Conservation (phyloP, 768 basidiomycete species). For the Mycena filopes region DNA sequence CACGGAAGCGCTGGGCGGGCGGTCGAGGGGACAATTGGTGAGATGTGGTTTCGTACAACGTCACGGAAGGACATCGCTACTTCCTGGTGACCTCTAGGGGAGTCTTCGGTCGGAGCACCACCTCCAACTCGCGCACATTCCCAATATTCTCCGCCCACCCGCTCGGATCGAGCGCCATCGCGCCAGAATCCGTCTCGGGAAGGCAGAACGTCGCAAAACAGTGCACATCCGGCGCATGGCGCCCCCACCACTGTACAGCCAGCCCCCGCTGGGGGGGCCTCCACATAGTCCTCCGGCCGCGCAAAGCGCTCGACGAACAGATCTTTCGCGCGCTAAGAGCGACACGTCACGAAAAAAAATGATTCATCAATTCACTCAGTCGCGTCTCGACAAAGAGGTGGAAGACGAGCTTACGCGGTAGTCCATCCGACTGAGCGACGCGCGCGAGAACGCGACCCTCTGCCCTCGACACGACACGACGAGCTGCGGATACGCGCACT, state of each 20-base stretch:
- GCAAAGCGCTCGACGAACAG: conserved; percentile 19
- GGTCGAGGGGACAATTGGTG: no score
- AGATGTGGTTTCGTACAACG: no score
- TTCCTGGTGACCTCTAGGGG: not conserved
- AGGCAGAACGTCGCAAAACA: conserved; percentile 23
- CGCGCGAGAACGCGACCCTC: conserved; percentile 12
- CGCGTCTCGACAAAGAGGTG: no score
- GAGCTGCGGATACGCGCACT: conserved; percentile 23
- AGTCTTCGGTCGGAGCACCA: conserved; percentile 1
- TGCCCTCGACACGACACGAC: conserved; percentile 19
- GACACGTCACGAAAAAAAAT: not conserved
- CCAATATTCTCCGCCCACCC: conserved; percentile 15
- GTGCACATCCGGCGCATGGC: not conserved
- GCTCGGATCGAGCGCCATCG: conserved; percentile 6
- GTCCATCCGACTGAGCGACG: not conserved
- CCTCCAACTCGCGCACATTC: conserved; percentile 20
- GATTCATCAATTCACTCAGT: no score
- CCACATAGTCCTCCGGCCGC: conserved; percentile 6
- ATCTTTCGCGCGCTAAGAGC: conserved; percentile 1
- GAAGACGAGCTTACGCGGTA: not conserved
- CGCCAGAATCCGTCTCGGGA: not conserved
- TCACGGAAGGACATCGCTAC: no score
- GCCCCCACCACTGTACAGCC: not conserved
- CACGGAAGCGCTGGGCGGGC: no score
- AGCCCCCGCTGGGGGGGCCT: not conserved